Evolutionary conservation across 75 land plant species (phyloP).

Genomic region (Pinus tabuliformis): DNA sequence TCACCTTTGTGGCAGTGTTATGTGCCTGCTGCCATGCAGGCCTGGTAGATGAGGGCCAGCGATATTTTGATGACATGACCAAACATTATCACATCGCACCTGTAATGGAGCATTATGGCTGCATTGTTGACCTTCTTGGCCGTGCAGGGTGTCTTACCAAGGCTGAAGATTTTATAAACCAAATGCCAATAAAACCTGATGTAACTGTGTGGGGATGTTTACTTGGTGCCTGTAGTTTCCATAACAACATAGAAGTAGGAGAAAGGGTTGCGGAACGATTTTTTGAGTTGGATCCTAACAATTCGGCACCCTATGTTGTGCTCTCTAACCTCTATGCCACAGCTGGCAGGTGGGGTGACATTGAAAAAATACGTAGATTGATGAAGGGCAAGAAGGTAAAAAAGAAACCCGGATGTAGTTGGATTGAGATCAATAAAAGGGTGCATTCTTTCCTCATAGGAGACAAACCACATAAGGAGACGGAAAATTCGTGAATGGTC

Average conservation of each 20-base stretch:
- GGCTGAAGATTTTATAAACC: conserved; percentile 35
- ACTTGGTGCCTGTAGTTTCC: conserved; percentile 49
- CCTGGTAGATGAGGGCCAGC: conserved; percentile 12
- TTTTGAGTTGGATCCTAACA: conserved; percentile 39
- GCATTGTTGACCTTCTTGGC: conserved; percentile 47
- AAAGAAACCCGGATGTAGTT: conserved; percentile 28
- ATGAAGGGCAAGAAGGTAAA: conserved; percentile 14
- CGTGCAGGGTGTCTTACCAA: conserved; percentile 31
- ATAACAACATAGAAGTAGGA: conserved; percentile 39
- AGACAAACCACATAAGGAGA: conserved; percentile 4
- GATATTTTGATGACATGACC: conserved; percentile 38
- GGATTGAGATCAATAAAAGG: conserved; percentile 18
- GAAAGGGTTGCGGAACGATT: conserved; percentile 44
- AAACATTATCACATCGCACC: conserved; percentile 26
- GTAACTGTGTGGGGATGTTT: conserved; percentile 43
- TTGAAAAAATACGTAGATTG: conserved; percentile 9
- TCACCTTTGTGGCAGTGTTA: conserved; percentile 3
- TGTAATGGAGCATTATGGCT: conserved; percentile 34
- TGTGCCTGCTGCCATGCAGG: background rate
- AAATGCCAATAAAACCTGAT: conserved; percentile 39
- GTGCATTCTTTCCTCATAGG: conserved; percentile 22
- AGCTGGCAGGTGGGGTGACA: conserved; percentile 11
- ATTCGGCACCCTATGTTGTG: conserved; percentile 42
- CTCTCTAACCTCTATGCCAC: conserved; percentile 19
- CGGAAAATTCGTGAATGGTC: conserved; percentile 3